These are phyloP conservation scores for Megacollybia marginata DNA, from an alignment of 768 basidiomycete genomes.

Conservation along the genomic window DNA sequence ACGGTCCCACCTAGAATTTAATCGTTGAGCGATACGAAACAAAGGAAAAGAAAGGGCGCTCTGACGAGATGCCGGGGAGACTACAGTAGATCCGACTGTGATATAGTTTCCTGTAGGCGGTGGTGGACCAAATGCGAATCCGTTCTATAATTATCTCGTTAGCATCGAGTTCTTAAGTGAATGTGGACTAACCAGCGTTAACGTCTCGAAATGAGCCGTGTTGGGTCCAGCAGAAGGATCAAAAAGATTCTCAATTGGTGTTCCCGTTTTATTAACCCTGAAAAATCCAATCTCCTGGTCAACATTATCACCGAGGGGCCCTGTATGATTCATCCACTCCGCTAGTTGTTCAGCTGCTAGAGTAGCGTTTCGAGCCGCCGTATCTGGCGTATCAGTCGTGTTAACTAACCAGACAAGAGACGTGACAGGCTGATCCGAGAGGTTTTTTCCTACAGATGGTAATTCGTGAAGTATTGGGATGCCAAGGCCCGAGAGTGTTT, in stretches of 20 bases:
- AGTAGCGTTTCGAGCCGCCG: constrained; percentile 13
- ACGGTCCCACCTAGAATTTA: constrained; percentile 8
- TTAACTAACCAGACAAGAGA: constrained; percentile 4
- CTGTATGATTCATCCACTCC: constrained; percentile 20
- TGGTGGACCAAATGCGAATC: neutral
- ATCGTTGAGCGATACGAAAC: neutral
- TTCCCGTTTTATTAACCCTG: constrained; percentile 16
- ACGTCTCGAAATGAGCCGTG: constrained; percentile 24
- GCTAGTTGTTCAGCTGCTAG: constrained; percentile 8
- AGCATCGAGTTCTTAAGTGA: neutral
- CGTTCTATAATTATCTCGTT: neutral
- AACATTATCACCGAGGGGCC: constrained; percentile 20
- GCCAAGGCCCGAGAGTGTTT: constrained; percentile 1
- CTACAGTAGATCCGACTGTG: neutral
- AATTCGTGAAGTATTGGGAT: constrained; percentile 6
- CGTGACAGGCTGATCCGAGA: constrained; percentile 4
- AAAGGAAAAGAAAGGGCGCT: neutral
- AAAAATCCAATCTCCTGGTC: constrained; percentile 22
- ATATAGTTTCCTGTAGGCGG: neutral
- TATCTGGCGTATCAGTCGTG: constrained; percentile 11
- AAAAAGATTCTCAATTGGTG: constrained; percentile 14
- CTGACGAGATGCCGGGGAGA: neutral
- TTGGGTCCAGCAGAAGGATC: constrained; percentile 25
- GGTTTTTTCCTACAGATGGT: constrained; percentile 10
- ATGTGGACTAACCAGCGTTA: constrained; percentile 15